Base-by-base conservation (phyloP, 148 eudicot species). In the Simmondsia chinensis region DNA sequence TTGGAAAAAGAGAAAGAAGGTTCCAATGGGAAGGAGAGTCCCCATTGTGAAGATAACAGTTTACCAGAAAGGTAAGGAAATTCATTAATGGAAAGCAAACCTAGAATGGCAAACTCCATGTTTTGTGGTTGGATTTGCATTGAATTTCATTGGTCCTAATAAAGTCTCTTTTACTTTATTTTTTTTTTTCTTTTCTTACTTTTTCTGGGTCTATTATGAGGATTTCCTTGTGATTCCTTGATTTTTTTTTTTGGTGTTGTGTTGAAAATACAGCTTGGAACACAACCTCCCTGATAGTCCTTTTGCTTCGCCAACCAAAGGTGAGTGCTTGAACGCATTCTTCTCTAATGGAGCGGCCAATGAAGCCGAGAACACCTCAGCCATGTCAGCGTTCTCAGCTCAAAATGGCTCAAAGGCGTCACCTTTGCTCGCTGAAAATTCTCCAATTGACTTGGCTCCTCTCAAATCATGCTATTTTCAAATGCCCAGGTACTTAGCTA, bases 261-360 rank as follows among this genome's bases (percentile, higher is more conserved):
- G 23, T 56, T 22, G 2, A 43, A 31, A 47, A 47, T 65, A 63
- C 60, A 80, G 96, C 61, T 68, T 75, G 86, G 96, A 82, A 57
- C 88, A 76, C 62, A 74, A 80, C 48, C 94, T 87, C 46, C 96
- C 96, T 1, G 96, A 87, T 18, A 87, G 80, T 17, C 94, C 87
- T 7, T 87, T 87, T 35, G 94, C 94, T 10, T 87, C 96, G 7
- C 88, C 94, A 2, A 64, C 56, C 5, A 79, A 72, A 70, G 82
- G 85, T 2, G 60, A 60, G 1, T 56, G 50, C 8, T 62, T 64
- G 28, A 60, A 40, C 42, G 6, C 70, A 0, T 50, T 70, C 39
- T 86, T 77, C 35, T 52, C 71, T 3, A 37, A 44, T 35, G 33
- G 61, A 8, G 12, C 45, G 3, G 10, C 7, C 2, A 72, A 46